phyloP scores from a whole-genome alignment of 2,329 filamentous ascomycete species.

The Colletotrichum sp. region DNA sequence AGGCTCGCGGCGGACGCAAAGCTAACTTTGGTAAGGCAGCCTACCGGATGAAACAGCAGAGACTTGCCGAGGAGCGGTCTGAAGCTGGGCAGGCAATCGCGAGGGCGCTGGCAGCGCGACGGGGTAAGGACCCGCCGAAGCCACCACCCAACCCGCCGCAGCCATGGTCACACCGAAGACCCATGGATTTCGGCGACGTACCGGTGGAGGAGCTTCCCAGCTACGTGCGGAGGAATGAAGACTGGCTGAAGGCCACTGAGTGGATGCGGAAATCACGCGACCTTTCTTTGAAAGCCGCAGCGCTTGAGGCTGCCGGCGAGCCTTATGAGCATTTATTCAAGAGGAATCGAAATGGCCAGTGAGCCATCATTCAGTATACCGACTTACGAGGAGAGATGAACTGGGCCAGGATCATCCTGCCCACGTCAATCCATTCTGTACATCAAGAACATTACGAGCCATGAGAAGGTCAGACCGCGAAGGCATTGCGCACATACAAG shows the following conservation, averaged over 20 bases:
- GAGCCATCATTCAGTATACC: neutral
- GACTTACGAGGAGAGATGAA: neutral
- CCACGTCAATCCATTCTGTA: neutral
- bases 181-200: constrained; percentile 41
- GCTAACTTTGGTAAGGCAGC: constrained; percentile 52
- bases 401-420: neutral
- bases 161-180: constrained; percentile 31
- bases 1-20: constrained; percentile 52
- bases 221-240: constrained; percentile 46
- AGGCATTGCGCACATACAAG: neutral
- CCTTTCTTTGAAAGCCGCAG: constrained; percentile 11
- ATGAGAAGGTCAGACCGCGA: neutral
- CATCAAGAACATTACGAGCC: neutral
- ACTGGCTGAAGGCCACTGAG: constrained; percentile 47
- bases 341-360: neutral
- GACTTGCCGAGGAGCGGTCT: constrained; percentile 21
- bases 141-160: constrained; percentile 26
- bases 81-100: neutral
- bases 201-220: constrained; percentile 46
- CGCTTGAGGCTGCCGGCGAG: neutral
- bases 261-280: constrained; percentile 38
- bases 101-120: neutral
- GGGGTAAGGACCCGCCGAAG: neutral
- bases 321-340: constrained; percentile 6
- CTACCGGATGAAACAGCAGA: constrained; percentile 39